These are phyloP conservation scores for Parafenestella ontariensis DNA, from an alignment of 2,329 filamentous ascomycete species.

Conservation along the genomic window DNA sequence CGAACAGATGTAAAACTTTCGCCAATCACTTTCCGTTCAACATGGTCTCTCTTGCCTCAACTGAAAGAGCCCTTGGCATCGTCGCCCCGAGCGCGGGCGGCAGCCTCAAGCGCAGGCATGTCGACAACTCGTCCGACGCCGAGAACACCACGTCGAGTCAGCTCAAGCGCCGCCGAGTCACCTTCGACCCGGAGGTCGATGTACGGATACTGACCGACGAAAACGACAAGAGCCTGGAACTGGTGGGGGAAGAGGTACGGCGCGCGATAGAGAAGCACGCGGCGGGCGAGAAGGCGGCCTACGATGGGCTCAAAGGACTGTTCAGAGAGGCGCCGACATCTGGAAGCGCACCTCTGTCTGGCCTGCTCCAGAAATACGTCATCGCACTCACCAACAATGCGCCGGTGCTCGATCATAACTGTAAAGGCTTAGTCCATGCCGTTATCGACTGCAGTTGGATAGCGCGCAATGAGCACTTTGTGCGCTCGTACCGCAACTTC, in stretches of 20 bases:
- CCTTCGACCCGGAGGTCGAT: slow-evolving; percentile 58
- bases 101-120: slow-evolving; percentile 50
- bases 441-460: slow-evolving; percentile 67
- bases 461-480: slow-evolving; percentile 66
- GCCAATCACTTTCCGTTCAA: slow-evolving; percentile 16
- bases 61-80: slow-evolving; percentile 33
- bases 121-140: slow-evolving; percentile 35
- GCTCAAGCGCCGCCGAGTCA: slow-evolving; percentile 56
- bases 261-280: slow-evolving; percentile 63
- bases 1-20: slow-evolving; percentile 38
- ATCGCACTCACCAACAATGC: slow-evolving; percentile 65
- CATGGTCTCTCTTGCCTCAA: slow-evolving; percentile 50
- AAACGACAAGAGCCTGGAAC: slow-evolving; percentile 61
- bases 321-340: slow-evolving; percentile 58
- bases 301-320: slow-evolving; percentile 63
- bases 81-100: slow-evolving; percentile 37
- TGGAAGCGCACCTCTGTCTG: slow-evolving; percentile 59
- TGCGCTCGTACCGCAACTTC: slow-evolving; percentile 63
- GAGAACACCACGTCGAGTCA: slow-evolving; percentile 44
- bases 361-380: slow-evolving; percentile 64
- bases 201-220: slow-evolving; percentile 53
- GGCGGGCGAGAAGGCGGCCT: slow-evolving; percentile 61
- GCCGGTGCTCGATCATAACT: slow-evolving; percentile 62
- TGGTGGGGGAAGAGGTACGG: slow-evolving; percentile 68
- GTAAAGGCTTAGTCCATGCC: slow-evolving; percentile 64